These are phyloP conservation scores for Arbutus unedo DNA, from an alignment of 148 eudicot species.

Conservation along the genomic window DNA sequence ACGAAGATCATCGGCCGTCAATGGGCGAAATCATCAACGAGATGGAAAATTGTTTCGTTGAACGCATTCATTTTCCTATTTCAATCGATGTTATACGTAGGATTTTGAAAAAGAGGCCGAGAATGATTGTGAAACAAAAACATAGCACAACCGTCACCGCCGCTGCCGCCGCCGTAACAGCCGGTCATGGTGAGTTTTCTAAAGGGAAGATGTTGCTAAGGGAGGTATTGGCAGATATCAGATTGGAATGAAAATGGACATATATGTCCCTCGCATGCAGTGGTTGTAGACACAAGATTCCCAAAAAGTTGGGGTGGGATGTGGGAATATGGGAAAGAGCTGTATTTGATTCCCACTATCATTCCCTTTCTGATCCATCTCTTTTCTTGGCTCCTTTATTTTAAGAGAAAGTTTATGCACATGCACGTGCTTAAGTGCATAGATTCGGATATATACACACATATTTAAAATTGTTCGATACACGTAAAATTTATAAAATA, in stretches of 20 bases:
- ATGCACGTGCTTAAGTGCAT: no score
- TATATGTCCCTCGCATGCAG: background rate
- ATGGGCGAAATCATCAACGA: constrained; percentile 40
- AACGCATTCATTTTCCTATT: constrained; percentile 21
- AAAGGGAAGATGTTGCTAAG: constrained; percentile 34
- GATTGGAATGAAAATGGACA: background rate
- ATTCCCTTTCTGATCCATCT: background rate
- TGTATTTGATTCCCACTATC: background rate
- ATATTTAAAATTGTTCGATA: no score
- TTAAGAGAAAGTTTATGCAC: background rate
- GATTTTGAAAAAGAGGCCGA: constrained; percentile 21
- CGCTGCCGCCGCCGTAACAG: background rate
- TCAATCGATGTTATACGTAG: constrained; percentile 30
- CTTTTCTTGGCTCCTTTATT: background rate
- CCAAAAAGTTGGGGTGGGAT: background rate
- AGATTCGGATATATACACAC: no score
- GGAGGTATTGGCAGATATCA: constrained; percentile 38
- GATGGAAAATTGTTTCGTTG: constrained; percentile 29
- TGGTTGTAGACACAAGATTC: background rate
- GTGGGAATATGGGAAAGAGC: background rate
- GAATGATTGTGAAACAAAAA: background rate
- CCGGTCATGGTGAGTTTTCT: constrained; percentile 19
- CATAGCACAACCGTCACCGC: constrained; percentile 4
- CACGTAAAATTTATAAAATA: no score
- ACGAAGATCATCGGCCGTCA: constrained; percentile 44